Conservation (phyloP, 371 early-diverging fungal genomes). For the Enteropsectra breve region DNA sequence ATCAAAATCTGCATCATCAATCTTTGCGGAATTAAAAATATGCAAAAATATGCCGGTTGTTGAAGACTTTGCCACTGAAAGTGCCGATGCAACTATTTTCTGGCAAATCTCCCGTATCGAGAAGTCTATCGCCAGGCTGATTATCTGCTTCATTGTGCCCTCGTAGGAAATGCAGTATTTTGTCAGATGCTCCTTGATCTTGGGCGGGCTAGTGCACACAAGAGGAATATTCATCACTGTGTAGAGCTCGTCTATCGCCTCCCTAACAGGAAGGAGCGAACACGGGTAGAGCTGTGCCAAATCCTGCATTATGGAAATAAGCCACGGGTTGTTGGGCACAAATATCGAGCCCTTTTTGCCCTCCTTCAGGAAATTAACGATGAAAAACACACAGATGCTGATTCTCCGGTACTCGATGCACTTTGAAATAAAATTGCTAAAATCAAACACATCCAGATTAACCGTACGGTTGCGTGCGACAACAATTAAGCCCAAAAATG, state of each 20-base stretch:
- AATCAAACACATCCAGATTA: conserved; percentile 44
- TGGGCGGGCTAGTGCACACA: background rate
- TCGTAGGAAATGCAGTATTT: conserved; percentile 25
- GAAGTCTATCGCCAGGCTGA: conserved; percentile 48
- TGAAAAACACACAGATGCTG: conserved; percentile 31
- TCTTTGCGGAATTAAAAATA: conserved; percentile 24
- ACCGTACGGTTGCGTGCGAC: conserved; percentile 40
- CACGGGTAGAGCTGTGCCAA: conserved; percentile 39
- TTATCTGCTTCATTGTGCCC: conserved; percentile 36
- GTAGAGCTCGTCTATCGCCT: conserved; percentile 30
- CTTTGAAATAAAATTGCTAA: conserved; percentile 39
- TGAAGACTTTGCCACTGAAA: conserved; percentile 34
- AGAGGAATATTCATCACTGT: conserved; percentile 19
- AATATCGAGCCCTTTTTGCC: conserved; percentile 39
- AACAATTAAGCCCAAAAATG: conserved; percentile 40
- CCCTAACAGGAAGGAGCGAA: conserved; percentile 19
- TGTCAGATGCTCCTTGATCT: conserved; percentile 34
- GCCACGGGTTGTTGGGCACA: conserved; percentile 53
- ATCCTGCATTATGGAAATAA: conserved; percentile 41
- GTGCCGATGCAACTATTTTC: conserved; percentile 25
- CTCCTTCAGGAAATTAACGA: conserved; percentile 35
- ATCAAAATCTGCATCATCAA: background rate
- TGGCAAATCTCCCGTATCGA: conserved; percentile 41
- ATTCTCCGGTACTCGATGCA: conserved; percentile 47
- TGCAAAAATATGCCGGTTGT: conserved; percentile 22